Conservation (phyloP, 1,139 yeast genomes). For the Zygosaccharomyces sapae region DNA sequence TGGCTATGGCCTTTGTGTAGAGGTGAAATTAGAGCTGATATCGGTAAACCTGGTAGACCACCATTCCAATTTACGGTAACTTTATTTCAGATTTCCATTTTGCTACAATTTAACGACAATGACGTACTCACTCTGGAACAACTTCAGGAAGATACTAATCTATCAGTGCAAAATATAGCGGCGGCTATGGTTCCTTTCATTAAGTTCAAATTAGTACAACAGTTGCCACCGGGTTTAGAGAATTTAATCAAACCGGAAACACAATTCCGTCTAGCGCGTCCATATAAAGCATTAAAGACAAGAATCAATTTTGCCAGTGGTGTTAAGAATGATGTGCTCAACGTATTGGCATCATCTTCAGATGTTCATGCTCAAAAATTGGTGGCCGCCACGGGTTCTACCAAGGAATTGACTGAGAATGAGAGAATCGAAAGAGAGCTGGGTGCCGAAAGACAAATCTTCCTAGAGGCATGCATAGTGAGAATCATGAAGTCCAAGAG, state of each 20-base stretch:
- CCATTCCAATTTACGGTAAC: conserved; percentile 81
- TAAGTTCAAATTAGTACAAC: conserved; percentile 70
- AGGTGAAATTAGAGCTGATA: conserved; percentile 87
- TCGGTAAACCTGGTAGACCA: conserved; percentile 76
- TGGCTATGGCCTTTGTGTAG: conserved; percentile 97
- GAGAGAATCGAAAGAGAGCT: conserved; percentile 82
- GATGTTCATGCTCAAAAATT: conserved; percentile 15
- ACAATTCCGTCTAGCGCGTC: conserved; percentile 65
- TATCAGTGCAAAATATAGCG: conserved; percentile 61
- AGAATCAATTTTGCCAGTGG: conserved; percentile 84
- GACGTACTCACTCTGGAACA: conserved; percentile 58
- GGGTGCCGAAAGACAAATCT: conserved; percentile 80
- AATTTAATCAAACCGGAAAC: conserved; percentile 51
- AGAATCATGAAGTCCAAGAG: conserved; percentile 95
- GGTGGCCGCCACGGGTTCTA: conserved; percentile 11
- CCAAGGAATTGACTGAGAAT: conserved; percentile 45
- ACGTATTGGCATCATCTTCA: conserved; percentile 15
- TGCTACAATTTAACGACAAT: conserved; percentile 70
- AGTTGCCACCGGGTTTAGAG: conserved; percentile 55
- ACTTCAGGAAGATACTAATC: conserved; percentile 62
- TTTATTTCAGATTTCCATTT: conserved; percentile 78
- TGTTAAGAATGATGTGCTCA: conserved; percentile 58
- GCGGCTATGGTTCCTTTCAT: conserved; percentile 75
- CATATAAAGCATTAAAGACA: conserved; percentile 79
- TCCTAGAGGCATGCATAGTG: conserved; percentile 88